Conservation (phyloP, 345 rosid species). For the Euclidium syriacum region DNA sequence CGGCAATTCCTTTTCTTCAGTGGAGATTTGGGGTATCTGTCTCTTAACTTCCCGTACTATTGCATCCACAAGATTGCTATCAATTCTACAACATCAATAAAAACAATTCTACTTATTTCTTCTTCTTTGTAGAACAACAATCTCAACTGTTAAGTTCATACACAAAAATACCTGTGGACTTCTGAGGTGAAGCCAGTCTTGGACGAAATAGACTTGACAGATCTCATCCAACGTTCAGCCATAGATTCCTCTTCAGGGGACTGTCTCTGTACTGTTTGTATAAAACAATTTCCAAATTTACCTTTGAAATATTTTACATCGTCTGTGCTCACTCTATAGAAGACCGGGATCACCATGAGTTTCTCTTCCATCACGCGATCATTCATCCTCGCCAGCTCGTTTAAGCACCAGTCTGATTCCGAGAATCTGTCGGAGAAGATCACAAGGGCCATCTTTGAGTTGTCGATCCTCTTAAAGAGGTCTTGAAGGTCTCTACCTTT, state of each 20-base stretch:
- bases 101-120: background rate
- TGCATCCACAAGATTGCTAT: background rate
- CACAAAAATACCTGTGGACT: background rate
- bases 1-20: background rate
- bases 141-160: background rate
- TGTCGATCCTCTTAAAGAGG: background rate
- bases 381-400: background rate
- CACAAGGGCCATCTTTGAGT: background rate
- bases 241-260: background rate
- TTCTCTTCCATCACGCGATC: background rate
- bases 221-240: background rate
- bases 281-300: background rate
- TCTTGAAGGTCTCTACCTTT: background rate
- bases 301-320: background rate
- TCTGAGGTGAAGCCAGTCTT: background rate
- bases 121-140: background rate
- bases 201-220: background rate
- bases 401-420: background rate
- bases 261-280: background rate
- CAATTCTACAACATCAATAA: background rate
- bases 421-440: background rate
- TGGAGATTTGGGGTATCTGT: background rate
- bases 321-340: background rate
- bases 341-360: background rate
- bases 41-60: background rate